Conservation (phyloP, 768 basidiomycete species). For the Lentinula boryana region DNA sequence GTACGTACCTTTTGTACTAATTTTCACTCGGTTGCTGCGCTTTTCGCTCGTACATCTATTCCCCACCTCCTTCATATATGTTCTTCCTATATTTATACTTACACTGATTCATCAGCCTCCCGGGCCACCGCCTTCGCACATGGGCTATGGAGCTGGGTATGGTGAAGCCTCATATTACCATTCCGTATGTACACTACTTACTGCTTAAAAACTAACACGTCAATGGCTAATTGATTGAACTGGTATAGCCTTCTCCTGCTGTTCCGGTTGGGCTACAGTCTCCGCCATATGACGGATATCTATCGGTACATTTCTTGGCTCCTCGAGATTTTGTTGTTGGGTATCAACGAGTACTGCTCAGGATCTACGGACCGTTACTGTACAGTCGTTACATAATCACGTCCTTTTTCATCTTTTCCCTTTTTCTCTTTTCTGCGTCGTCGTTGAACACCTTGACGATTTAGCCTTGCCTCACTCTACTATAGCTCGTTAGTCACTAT, state of each 20-base stretch:
- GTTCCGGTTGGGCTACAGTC: background rate
- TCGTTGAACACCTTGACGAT: no score
- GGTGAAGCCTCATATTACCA: background rate
- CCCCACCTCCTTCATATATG: background rate
- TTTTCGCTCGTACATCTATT: background rate
- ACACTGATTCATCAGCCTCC: background rate
- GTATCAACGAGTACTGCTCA: background rate
- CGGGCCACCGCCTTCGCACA: conserved; percentile 1
- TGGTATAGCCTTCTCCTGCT: background rate
- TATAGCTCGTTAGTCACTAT: no score
- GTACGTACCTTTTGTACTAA: background rate
- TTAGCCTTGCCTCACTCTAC: no score
- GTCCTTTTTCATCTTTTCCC: no score
- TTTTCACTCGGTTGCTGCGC: background rate
- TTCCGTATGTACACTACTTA: background rate
- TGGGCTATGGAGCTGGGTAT: background rate
- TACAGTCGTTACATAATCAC: no score
- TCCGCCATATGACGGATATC: background rate
- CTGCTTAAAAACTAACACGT: background rate
- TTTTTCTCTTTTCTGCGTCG: no score
- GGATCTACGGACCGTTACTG: no score
- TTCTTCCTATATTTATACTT: background rate
- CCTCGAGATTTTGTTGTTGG: background rate
- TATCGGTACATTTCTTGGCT: background rate
- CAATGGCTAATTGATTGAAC: background rate